Conservation (phyloP, 1,284 basidiomycete species). For the Moniliella sp. region DNA sequence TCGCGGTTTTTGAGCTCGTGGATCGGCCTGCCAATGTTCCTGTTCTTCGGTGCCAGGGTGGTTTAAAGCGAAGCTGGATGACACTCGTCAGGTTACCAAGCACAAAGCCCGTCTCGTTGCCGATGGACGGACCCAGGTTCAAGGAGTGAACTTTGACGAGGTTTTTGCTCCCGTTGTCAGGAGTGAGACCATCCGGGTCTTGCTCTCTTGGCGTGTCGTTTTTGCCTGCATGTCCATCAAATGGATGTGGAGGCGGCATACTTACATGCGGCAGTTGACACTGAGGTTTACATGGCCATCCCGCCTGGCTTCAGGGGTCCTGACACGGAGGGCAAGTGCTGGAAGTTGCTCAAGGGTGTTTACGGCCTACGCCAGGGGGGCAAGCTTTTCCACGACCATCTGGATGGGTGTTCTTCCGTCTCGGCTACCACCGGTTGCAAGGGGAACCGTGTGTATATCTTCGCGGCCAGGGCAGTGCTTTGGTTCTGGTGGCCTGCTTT, state of each 20-base stretch:
- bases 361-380: no score
- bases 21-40: conserved; percentile 12
- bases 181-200: not conserved
- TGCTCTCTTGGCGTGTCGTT: not conserved
- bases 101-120: conserved; percentile 3
- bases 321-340: no score
- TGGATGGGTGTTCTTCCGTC: no score
- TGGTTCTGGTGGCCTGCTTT: no score
- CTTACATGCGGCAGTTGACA: not conserved
- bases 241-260: not conserved
- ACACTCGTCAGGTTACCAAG: conserved; percentile 15
- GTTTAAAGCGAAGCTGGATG: conserved; percentile 34
- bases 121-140: conserved; percentile 2
- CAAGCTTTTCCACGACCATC: no score
- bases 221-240: not conserved
- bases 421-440: no score
- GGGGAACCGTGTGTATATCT: no score
- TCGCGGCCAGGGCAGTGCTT: no score
- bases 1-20: conserved; percentile 5
- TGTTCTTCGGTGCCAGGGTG: conserved; percentile 33
- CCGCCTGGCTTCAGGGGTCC: not conserved
- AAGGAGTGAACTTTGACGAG: conserved; percentile 4
- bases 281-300: not conserved
- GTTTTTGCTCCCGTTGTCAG: conserved; percentile 2
- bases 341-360: no score